These are phyloP conservation scores for Somion occarium DNA, from an alignment of 1,284 basidiomycete species.

Conservation along the genomic window DNA sequence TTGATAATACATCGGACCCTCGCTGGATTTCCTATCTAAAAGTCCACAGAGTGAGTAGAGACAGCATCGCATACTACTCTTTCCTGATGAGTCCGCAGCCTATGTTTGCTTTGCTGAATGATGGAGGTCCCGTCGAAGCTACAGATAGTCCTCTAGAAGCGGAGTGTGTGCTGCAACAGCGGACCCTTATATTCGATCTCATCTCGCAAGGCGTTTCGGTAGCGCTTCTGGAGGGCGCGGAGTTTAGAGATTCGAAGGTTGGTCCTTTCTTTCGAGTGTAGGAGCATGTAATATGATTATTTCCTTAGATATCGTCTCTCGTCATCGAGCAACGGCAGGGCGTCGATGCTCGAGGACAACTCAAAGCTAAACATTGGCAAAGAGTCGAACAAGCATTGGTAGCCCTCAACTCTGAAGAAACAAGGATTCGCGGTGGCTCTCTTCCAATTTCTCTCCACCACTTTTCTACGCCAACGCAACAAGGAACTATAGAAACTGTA, in stretches of 20 bases:
- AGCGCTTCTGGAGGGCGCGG: slow-evolving; percentile 43
- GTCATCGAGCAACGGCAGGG: slow-evolving; percentile 36
- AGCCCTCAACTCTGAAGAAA: slow-evolving; percentile 14
- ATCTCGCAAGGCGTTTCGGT: slow-evolving; percentile 46
- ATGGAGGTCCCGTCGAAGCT: slow-evolving; percentile 35
- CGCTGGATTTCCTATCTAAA: slow-evolving; percentile 44
- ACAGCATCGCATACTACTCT: slow-evolving; percentile 5
- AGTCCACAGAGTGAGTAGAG: slow-evolving; percentile 33
- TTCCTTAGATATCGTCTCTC: slow-evolving; percentile 39
- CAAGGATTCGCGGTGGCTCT: slow-evolving; percentile 7
- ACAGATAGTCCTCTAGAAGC: slow-evolving; percentile 14
- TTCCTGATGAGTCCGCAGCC: slow-evolving; percentile 41
- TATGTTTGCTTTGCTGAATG: slow-evolving; percentile 60
- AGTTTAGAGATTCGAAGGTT: slow-evolving; percentile 62
- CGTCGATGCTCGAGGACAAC: slow-evolving; percentile 12
- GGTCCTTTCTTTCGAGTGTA: slow-evolving; percentile 5
- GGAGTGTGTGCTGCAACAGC: slow-evolving; percentile 40
- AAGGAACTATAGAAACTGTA: not conserved
- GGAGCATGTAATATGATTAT: not conserved
- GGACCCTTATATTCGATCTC: slow-evolving; percentile 44
- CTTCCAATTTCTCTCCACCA: slow-evolving; percentile 6
- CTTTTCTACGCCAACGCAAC: slow-evolving; percentile 2
- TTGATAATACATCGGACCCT: slow-evolving; percentile 40
- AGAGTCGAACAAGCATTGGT: slow-evolving; percentile 9
- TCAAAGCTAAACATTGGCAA: slow-evolving; percentile 19